Evolutionary conservation across 2,329 filamentous ascomycete species (phyloP).

Genomic region (Botrytis fabae): DNA sequence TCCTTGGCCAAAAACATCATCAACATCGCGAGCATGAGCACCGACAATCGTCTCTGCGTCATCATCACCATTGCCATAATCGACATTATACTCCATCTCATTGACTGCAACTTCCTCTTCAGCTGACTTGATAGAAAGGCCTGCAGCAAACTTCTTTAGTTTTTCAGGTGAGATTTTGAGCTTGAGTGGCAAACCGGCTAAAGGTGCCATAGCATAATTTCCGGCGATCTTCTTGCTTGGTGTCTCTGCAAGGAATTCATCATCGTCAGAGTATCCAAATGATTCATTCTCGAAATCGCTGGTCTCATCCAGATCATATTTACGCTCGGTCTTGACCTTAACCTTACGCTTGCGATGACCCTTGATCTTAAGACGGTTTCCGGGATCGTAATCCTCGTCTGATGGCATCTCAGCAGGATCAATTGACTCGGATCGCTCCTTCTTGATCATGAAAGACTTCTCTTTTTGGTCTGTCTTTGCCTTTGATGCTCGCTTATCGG

Average conservation of each 20-base stretch:
- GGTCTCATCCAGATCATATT: background rate
- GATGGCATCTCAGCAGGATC: conserved; percentile 22
- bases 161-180: background rate
- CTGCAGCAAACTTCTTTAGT: conserved; percentile 3
- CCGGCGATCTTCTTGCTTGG: conserved; percentile 5
- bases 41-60: background rate
- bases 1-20: conserved; percentile 7
- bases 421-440: conserved; percentile 5
- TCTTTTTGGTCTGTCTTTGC: background rate
- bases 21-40: background rate
- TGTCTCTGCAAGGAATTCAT: background rate
- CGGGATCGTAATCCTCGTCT: conserved; percentile 25
- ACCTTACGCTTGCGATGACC: conserved; percentile 17
- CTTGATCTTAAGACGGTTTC: conserved; percentile 14
- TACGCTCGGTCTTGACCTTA: conserved; percentile 1
- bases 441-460: background rate
- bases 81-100: background rate
- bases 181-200: background rate
- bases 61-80: background rate
- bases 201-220: background rate
- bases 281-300: background rate
- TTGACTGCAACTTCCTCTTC: background rate
- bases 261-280: background rate
- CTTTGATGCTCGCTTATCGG: background rate
- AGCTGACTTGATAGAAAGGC: background rate